These are phyloP conservation scores for Dichomitus squalens DNA, from an alignment of 1,284 basidiomycete genomes.

Conservation along the genomic window DNA sequence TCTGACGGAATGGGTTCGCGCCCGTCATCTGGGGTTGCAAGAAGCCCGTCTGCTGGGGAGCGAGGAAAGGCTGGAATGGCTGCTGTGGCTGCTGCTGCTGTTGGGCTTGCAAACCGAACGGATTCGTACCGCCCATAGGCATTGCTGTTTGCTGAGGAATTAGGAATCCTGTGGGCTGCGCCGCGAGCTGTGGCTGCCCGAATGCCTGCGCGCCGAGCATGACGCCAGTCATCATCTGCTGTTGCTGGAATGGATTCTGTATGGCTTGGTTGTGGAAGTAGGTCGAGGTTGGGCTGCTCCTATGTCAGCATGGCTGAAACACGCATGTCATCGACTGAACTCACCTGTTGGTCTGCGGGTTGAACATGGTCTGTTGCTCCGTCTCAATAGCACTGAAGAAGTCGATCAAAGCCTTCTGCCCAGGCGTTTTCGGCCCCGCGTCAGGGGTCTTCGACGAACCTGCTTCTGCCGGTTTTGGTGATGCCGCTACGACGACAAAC, in stretches of 20 bases:
- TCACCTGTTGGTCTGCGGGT: conserved; percentile 60
- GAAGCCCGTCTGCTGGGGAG: conserved; percentile 45
- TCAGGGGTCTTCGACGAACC: conserved; percentile 28
- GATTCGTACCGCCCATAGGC: conserved; percentile 44
- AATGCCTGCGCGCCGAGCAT: conserved; percentile 41
- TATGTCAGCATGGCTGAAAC: conserved; percentile 7
- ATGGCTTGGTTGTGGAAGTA: conserved; percentile 65
- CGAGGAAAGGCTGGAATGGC: conserved; percentile 54
- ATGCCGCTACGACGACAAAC: conserved; percentile 17
- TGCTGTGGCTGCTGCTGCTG: conserved; percentile 48
- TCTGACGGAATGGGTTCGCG: conserved; percentile 73
- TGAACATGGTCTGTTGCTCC: conserved; percentile 77
- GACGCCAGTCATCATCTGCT: conserved; percentile 63
- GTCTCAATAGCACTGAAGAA: conserved; percentile 93
- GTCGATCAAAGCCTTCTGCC: conserved; percentile 62
- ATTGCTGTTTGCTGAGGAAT: conserved; percentile 38
- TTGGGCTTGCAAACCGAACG: conserved; percentile 42
- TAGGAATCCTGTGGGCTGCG: conserved; percentile 34
- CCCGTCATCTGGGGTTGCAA: conserved; percentile 72
- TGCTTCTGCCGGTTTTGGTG: conserved; percentile 25
- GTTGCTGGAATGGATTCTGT: conserved; percentile 78
- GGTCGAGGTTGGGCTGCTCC: conserved; percentile 48
- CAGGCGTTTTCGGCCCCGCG: conserved; percentile 24
- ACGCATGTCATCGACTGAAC: background rate
- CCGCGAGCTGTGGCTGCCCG: conserved; percentile 29